Evolutionary conservation across 345 rosid genomes (phyloP), one percentile per base, ranked within the genome.

Genomic region (Litchi chinensis): DNA sequence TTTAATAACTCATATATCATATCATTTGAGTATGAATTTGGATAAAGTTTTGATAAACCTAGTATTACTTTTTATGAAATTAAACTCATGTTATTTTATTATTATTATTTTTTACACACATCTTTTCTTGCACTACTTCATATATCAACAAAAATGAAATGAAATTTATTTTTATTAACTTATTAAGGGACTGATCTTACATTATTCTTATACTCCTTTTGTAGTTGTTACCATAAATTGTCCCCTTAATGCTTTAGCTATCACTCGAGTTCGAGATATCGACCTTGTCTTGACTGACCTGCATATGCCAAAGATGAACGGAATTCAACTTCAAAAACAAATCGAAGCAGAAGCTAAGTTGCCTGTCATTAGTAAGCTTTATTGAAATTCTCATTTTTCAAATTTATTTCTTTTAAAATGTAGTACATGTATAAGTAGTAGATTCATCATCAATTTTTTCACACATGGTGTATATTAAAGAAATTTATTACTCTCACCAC

Each of bases 361-460:
- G 28, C 65, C 65, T 3, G 65, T 60, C 65, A 60, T 60, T n/a
- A 60, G 65, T 60, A 60, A 60, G 26, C 21, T 60, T 60, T 60
- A n/a, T 21, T 11, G 5, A 50, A 50, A 6, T 21, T 18, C 8
- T 57, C 63, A 19, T 57, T 57, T 57, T 57, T 0, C 28, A 57
- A 18, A 16, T 6, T 18, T 5, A 18, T 19, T 46, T 46, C 4
- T 10, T n/a, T 5, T 6, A 57, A 57, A 57, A n/a, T n/a, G 63
- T 60, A 7, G 22, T n/a, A 10, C 5, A 59, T 46, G 8, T 4
- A 7, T 46, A 46, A 46, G 8, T 46, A 3, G 2, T 32, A 32
- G 2, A 32, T 32, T 32, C 37, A 32, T 32, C 37, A 2, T 32
- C 37, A 32, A 32, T 2, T 32, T 32, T 32, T 32, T 32, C 37